These are phyloP conservation scores for Cladophialophora yegresii DNA, from an alignment of 2,329 filamentous ascomycete species.

Conservation along the genomic window DNA sequence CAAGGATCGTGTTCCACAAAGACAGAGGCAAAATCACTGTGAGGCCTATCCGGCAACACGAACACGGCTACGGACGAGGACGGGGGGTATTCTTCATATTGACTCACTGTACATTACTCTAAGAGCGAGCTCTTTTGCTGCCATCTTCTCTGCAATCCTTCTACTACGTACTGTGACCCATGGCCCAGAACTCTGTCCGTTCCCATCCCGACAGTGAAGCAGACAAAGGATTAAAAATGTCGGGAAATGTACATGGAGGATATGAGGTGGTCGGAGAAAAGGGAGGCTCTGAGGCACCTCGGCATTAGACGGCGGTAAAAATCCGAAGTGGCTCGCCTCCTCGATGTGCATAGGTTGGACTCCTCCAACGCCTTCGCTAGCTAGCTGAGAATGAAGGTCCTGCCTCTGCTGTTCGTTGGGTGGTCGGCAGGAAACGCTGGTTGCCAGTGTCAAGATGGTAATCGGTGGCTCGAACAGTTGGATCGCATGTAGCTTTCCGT, in stretches of 20 bases:
- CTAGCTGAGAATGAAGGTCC: background rate
- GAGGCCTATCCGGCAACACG: background rate
- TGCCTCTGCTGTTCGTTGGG: background rate
- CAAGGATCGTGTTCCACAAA: background rate
- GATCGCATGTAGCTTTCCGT: background rate
- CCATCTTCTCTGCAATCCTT: background rate
- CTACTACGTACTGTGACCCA: background rate
- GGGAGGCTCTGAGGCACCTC: background rate
- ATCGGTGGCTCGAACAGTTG: background rate
- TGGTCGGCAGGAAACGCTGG: background rate
- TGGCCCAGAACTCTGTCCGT: background rate
- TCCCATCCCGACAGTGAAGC: background rate
- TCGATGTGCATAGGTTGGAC: background rate
- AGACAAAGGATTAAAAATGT: background rate
- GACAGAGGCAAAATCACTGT: background rate
- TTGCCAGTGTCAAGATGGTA: background rate
- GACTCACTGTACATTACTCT: background rate
- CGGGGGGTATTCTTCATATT: background rate
- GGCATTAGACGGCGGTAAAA: constrained; percentile 39
- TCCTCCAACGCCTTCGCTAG: constrained; percentile 26
- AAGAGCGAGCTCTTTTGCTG: background rate
- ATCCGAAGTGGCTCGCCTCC: constrained; percentile 43
- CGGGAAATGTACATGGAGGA: background rate
- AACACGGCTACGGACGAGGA: background rate
- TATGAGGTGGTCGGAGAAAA: background rate